Base-by-base conservation (phyloP, 2,329 filamentous ascomycete genomes). In the Colletotrichum theobromicola region DNA sequence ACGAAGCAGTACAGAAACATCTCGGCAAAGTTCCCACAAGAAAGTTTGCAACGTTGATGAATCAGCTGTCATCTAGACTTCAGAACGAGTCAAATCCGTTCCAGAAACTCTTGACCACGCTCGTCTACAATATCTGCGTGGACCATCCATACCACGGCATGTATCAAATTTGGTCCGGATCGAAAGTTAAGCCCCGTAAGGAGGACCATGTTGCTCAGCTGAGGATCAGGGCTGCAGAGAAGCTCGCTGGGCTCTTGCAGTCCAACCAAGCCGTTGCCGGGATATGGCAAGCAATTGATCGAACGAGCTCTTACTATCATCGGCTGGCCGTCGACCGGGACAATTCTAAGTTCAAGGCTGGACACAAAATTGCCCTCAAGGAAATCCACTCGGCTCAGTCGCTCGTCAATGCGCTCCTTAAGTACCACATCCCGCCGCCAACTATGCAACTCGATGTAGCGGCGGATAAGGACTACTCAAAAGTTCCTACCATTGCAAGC, bases 81-180 rank as follows among this genome's bases (percentile, higher is more conserved):
- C 92, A 98, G 75, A 91, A 94, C 75, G 90, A 93, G 35, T 84
- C 89, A 2, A 90, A 88, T 2, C 88, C 87, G 0, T 99, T 99
- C 80, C 97, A 99, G 80, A 88, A 87, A 53, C 88, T 96, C 2
- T 87, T 99, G 3, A 90, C 92, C 66, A 87, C 88, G 3, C 86
- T 99, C 21, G 92, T 98, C 5, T 91, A 92, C 79, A 93, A 92
- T 10, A 98, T 99, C 70, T 98, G 96, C 80, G 88, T 90, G 13
- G 95, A 99, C 72, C 97, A 99, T 84, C 97, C 97, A 0, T 98
- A 96, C 82, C 97, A 99, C 81, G 95, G 95, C 63, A 96, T 98
- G 92, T 98, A 99, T 82, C 96, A 98, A 79, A 95, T 99, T 55
- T 98, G 96, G 87, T 94, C 96, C 4, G 93, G 94, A 26, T 92